phyloP scores from a whole-genome alignment of 495 filamentous ascomycete species.

The Penicillium steckii region DNA sequence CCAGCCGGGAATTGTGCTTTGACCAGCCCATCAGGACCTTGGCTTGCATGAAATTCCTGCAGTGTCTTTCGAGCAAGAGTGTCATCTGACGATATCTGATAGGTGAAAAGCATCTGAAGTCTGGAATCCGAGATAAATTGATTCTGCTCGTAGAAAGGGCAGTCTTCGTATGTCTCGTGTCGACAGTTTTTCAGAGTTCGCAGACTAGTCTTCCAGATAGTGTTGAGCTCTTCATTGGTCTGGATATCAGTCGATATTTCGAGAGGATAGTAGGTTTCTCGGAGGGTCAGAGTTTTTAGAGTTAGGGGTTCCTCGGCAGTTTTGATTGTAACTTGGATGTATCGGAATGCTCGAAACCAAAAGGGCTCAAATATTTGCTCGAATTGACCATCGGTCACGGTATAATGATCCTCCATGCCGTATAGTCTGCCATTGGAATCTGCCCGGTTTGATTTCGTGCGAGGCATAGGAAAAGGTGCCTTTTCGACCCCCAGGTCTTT shows the following conservation, averaged over 20 bases:
- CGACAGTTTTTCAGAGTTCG: constrained; percentile 24
- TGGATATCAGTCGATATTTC: constrained; percentile 16
- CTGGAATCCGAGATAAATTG: constrained; percentile 28
- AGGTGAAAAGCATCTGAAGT: constrained; percentile 25
- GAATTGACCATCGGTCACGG: constrained; percentile 2
- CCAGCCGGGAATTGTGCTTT: constrained; percentile 25
- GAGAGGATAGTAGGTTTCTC: constrained; percentile 22
- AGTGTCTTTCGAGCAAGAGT: constrained; percentile 23
- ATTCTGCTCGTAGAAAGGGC: constrained; percentile 34
- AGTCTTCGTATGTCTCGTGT: constrained; percentile 32
- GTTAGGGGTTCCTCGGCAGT: constrained; percentile 3
- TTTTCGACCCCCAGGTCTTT: constrained; percentile 15
- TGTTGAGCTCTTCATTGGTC: constrained; percentile 4
- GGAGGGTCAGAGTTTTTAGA: constrained; percentile 7
- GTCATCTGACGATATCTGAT: constrained; percentile 25
- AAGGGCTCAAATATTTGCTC: constrained; percentile 22
- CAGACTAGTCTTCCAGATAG: constrained; percentile 26
- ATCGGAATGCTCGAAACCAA: constrained; percentile 32
- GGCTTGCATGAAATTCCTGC: constrained; percentile 26
- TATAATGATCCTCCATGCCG: constrained; percentile 23
- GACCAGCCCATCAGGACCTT: constrained; percentile 21
- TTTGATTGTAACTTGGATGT: constrained; percentile 16
- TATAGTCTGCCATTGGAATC: constrained; percentile 17
- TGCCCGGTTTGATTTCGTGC: constrained; percentile 11
- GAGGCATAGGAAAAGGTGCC: constrained; percentile 18